Base-by-base conservation (phyloP, 352 stramenopile species). In the Phytophthora aleatoria region DNA sequence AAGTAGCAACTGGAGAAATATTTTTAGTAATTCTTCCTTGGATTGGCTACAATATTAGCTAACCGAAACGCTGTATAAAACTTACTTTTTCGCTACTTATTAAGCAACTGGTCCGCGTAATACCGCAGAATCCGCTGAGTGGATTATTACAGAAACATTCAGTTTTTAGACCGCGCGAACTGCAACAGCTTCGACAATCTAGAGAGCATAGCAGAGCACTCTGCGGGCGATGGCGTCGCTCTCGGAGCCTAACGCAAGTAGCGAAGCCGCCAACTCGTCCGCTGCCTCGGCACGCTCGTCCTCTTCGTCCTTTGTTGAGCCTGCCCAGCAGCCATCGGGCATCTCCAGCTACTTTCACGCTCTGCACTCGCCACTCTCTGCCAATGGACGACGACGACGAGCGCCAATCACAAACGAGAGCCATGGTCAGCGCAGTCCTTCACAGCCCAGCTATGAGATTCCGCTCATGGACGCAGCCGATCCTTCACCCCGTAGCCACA, bases 301-400 rank as follows among this genome's bases (percentile, higher is more conserved):
- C 1, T 35, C 43, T 8, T 47, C 51, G 30, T 57, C 64, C 10
- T 43, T 31, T 13, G 15, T 11, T 5, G 33, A 42, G 33, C 16
- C 27, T 30, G 20, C 16, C 7, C n/a, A 16, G 15, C 20, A 55
- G 24, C 2, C 13, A 8, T 15, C 10, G 3, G 27, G n/a, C 13
- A 30, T 39, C 36, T 44, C 54, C n/a, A 56, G 28, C 12, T 53
- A 51, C 28, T 69, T 71, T 42, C 56, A 54, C 8, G 62, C 62
- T 20, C 26, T 75, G 35, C 51, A 33, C 2, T 75, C 67, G 15
- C 66, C 60, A 3, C n/a, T 56, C 28, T 48, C 63, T 28, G 26
- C 45, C 16, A 54, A 50, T 50, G 43, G 54, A 2, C 51, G 50
- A 16, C 54, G 61, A 2, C 43, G 36, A 27, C 48, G 53, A 35